Evolutionary conservation across 2,329 filamentous ascomycete genomes (phyloP).

Genomic region (Fusarium paranaense): DNA sequence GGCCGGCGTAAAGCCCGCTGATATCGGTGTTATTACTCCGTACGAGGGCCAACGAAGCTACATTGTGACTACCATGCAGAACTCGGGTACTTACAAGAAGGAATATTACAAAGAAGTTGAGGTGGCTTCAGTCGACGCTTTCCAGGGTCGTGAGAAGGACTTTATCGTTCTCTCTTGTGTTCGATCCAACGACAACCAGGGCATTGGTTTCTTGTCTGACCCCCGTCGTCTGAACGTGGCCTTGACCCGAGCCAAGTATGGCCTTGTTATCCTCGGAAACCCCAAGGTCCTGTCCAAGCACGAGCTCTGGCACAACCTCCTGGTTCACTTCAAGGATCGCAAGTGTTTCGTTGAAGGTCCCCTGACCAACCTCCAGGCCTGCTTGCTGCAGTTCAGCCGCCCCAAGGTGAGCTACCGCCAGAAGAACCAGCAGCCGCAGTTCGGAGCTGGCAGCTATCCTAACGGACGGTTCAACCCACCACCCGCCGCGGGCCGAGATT

Average conservation of each 20-base stretch:
- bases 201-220: constrained; percentile 98
- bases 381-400: constrained; percentile 91
- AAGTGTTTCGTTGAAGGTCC: constrained; percentile 97
- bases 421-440: constrained; percentile 83
- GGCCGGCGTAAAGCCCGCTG: constrained; percentile 91
- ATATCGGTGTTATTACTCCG: constrained; percentile 98
- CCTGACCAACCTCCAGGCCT: constrained; percentile 94
- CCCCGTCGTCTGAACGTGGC: constrained; percentile 97
- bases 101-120: constrained; percentile 99
- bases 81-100: constrained; percentile 96
- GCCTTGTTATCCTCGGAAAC: constrained; percentile 95
- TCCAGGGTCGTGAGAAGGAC: constrained; percentile 98
- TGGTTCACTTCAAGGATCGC: constrained; percentile 96
- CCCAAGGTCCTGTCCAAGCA: constrained; percentile 98
- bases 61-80: constrained; percentile 99
- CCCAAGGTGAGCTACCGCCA: constrained; percentile 94
- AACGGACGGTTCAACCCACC: constrained; percentile 57
- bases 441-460: constrained; percentile 47
- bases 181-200: constrained; percentile 98
- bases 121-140: constrained; percentile 97
- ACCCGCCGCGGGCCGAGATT: constrained; percentile 61
- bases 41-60: constrained; percentile 99
- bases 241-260: constrained; percentile 95
- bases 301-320: constrained; percentile 94
- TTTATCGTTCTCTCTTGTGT: constrained; percentile 99